Evolutionary conservation across 768 basidiomycete genomes (phyloP), one percentile per base, ranked within the genome.

Genomic region (Collybiopsis luxurians): DNA sequence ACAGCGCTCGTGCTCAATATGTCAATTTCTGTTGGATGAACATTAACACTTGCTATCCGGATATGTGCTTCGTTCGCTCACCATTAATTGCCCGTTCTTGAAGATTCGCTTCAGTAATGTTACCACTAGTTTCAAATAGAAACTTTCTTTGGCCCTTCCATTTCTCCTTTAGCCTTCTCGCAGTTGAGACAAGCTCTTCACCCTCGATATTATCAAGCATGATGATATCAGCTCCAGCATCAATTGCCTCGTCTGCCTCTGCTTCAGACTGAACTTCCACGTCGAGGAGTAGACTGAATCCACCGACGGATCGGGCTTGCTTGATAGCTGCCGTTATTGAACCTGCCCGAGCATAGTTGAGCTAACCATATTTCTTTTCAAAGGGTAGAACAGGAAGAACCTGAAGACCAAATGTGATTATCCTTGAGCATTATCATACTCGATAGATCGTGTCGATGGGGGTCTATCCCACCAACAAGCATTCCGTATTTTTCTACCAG

Each of bases 371-470:
- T n/a, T 30, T 39, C 53, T 30, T 23, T 24, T 56, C 3, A 30
- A 26, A 57, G 34, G 24, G 39, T 36, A 27, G 61, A 31, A 61
- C 42, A 56, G n/a, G 24, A 53, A 79, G 59, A 66, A 87, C 95
- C 95, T 42, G 87, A 90, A 2, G 95, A 96, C 95, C 95, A 98
- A 67, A 98, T 92, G 68, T 99, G 97, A 69, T 99, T 99, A 65
- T 99, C 97, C 73, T 98, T 98, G 65, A 99, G 84, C 97, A 99
- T 99, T 67, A 99, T 95, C 97, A 99, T 98, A 68, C 90, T 92
- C 27, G 92, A 95, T n/a, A 98, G 79, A 70, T 98, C 95, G 63
- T 97, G 89, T 23, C 97, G 84, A 75, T 99, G 97, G 9, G 92
- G 76, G 68, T 99, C 96, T 64, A 98, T 89, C 5, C 97, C 97